Base-by-base conservation (phyloP, 75 land plant species). In the Selaginella moellendorffii region DNA sequence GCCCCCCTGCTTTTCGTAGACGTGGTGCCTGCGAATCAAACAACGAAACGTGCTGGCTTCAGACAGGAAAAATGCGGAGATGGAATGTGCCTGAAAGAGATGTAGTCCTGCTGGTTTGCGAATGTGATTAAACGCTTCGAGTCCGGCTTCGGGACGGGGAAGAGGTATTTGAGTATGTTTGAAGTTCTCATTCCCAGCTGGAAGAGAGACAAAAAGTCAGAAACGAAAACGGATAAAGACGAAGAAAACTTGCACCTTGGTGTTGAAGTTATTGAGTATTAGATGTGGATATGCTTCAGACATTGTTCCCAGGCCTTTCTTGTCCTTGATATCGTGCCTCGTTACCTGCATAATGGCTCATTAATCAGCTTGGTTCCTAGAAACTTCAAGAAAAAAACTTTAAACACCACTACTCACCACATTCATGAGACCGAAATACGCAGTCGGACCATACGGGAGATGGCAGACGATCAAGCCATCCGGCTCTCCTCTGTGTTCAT, bases 311-410 rank as follows among this genome's bases (percentile, higher is more conserved):
- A 93, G 68, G 2, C 79, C 75, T 25, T 84, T 74, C 67, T 83
- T 93, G 70, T 93, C 99, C 68, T 89, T 93, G 19, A 89, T 89
- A 69, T 93, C 99, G 82, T 93, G 99, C 69, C 99, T 82, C 30
- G 99, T 93, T 25, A 89, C 90, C 99, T 90, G 46, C 18, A 69
- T 22, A 53, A 69, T 17, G 5, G 9, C 18, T 52, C 42, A 59
- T 54, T 54, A 63, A 28, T 24, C 14, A 23, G 17, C 18, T 23
- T 62, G 25, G 27, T 54, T 65, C 25, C 26, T 25, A 18, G 27
- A 28, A 52, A 46, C 12, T 21, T 31, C 54, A 56, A 63, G n/a
- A 24, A 23, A 10, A 1, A 0, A 46, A 18, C 51, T 46, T 26
- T 53, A 65, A 58, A 36, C 19, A 24, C 29, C 31, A 0, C 14